phyloP scores from a whole-genome alignment of 1,284 basidiomycete species.

The Xanthoconium separans region DNA sequence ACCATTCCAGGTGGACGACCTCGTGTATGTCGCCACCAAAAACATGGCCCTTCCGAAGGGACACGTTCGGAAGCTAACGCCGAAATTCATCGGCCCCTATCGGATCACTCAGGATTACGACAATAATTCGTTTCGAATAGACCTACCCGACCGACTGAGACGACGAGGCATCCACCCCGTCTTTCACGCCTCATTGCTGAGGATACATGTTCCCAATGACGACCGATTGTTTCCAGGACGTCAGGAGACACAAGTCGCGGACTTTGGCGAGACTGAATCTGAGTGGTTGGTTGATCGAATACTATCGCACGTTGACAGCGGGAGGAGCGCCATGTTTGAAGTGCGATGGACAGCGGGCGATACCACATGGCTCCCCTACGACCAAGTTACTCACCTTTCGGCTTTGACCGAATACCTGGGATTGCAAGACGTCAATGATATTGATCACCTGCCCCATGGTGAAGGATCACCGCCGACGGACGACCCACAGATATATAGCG shows the following conservation, averaged over 20 bases:
- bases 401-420: not conserved
- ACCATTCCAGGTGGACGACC: constrained; percentile 15
- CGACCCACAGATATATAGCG: no score
- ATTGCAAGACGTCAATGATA: no score
- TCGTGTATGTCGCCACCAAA: constrained; percentile 38
- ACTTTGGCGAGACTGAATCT: not conserved
- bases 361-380: not conserved
- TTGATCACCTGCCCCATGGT: no score
- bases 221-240: not conserved
- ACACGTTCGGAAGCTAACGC: constrained; percentile 30
- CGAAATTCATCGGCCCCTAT: constrained; percentile 38
- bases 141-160: not conserved
- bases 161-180: not conserved
- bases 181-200: not conserved
- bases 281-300: not conserved
- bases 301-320: not conserved
- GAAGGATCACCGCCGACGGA: no score
- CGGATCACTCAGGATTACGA: not conserved
- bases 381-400: not conserved
- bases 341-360: not conserved
- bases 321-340: not conserved
- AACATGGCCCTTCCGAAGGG: constrained; percentile 35
- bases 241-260: not conserved
- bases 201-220: not conserved
- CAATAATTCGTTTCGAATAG: not conserved